Evolutionary conservation across 78 protist species (phyloP).

Genomic region (Tieghemostelium lacteum): DNA sequence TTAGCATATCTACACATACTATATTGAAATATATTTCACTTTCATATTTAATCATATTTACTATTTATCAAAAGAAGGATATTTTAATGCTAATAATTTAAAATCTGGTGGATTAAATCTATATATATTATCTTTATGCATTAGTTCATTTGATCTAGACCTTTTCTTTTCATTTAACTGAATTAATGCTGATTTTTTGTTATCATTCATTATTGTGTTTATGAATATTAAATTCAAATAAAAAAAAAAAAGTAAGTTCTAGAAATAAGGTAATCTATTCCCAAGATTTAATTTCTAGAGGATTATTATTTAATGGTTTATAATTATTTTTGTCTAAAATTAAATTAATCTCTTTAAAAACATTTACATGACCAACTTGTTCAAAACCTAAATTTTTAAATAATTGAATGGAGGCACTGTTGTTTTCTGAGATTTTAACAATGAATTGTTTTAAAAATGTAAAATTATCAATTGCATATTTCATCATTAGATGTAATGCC

Average conservation of each 20-base stretch:
- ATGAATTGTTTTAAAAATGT: conserved; percentile 19
- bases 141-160: conserved; percentile 8
- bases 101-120: conserved; percentile 67
- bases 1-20: neutral
- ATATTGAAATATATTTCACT: too few species aligned
- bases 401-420: conserved; percentile 11
- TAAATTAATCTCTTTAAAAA: conserved; percentile 57
- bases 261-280: too few species aligned
- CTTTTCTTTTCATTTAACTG: conserved; percentile 50
- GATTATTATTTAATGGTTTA: neutral
- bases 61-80: conserved; percentile 60
- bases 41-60: neutral
- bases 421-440: conserved; percentile 72
- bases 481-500: conserved; percentile 75
- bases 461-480: conserved; percentile 49
- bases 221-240: too few species aligned
- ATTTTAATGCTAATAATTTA: conserved; percentile 45
- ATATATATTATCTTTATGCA: conserved; percentile 50
- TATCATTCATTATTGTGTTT: too few species aligned
- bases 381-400: conserved; percentile 43
- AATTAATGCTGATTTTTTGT: neutral
- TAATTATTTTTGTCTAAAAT: neutral
- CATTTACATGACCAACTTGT: conserved; percentile 43
- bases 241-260: too few species aligned
- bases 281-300: conserved; percentile 1